Percentiles rank a stretch among this genome's conserved stretches.
These are phyloP conservation scores for Alternaria triticina DNA, from an alignment of 2,329 filamentous ascomycete species.

Conservation along the genomic window DNA sequence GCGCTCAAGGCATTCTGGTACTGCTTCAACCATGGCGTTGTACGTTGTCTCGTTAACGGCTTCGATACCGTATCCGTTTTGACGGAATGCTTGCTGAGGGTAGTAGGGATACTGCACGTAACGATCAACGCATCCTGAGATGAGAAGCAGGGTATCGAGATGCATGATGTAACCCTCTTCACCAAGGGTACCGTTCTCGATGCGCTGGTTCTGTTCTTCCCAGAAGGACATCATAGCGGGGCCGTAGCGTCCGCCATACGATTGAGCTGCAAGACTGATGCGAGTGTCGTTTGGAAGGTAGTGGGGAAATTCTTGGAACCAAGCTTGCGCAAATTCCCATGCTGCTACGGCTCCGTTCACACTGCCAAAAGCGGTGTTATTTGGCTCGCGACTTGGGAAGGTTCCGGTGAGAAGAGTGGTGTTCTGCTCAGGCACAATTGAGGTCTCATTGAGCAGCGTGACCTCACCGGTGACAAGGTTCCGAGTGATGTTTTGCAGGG, in stretches of 20 bases:
- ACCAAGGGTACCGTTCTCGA: conserved; percentile 13
- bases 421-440: conserved; percentile 23
- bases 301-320: conserved; percentile 31
- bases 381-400: conserved; percentile 21
- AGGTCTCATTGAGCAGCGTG: conserved; percentile 16
- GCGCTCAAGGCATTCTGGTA: conserved; percentile 19
- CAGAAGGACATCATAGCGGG: conserved; percentile 21
- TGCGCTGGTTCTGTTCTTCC: conserved; percentile 22
- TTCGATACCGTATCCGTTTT: conserved; percentile 16
- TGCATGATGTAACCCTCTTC: conserved; percentile 16
- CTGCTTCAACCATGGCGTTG: conserved; percentile 20
- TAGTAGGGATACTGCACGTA: conserved; percentile 19
- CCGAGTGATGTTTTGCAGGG: conserved; percentile 25
- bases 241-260: conserved; percentile 19
- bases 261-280: conserved; percentile 27
- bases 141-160: conserved; percentile 15
- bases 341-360: conserved; percentile 25
- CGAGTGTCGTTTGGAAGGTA: conserved; percentile 25
- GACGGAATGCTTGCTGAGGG: conserved; percentile 15
- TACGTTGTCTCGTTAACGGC: conserved; percentile 22
- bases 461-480: conserved; percentile 22
- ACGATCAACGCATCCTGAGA: conserved; percentile 16
- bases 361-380: conserved; percentile 25
- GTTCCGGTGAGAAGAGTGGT: conserved; percentile 24
- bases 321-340: conserved; percentile 29